Evolutionary conservation across 371 early-diverging fungal genomes (phyloP).

Genomic region (Rhizoclosmatium hyalinum): DNA sequence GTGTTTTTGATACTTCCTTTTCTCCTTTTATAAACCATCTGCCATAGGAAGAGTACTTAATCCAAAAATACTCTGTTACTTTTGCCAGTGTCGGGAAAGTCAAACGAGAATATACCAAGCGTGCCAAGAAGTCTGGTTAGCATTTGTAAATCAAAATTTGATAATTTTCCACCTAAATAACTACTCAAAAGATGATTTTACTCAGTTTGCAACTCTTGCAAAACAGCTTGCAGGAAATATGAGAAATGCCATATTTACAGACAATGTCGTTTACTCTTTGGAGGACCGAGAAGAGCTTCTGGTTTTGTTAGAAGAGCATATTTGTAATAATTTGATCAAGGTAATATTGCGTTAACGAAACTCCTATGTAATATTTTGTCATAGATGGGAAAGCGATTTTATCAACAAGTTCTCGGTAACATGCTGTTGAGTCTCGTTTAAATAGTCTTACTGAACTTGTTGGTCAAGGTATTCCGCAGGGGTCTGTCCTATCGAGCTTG

Average conservation of each 20-base stretch:
- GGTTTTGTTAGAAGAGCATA: constrained; percentile 62
- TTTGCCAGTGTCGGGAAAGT: constrained; percentile 52
- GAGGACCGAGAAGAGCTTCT: constrained; percentile 47
- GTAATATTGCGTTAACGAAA: constrained; percentile 36
- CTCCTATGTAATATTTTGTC: not conserved
- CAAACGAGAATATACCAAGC: constrained; percentile 35
- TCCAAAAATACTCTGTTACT: constrained; percentile 59
- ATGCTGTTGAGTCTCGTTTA: not conserved
- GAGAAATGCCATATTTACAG: constrained; percentile 65
- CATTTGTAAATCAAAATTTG: not conserved
- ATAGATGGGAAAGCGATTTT: constrained; percentile 60
- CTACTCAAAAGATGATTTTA: constrained; percentile 43
- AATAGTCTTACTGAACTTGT: not conserved
- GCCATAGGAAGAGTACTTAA: constrained; percentile 64
- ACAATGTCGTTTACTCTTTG: constrained; percentile 58
- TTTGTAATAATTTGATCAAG: constrained; percentile 70
- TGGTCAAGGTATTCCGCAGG: constrained; percentile 81
- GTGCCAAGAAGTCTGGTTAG: constrained; percentile 43
- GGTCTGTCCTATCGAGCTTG: constrained; percentile 81
- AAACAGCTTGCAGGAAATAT: constrained; percentile 48
- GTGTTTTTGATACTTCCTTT: not conserved
- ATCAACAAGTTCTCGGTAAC: constrained; percentile 65
- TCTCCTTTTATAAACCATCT: not conserved
- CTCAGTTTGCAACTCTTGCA: constrained; percentile 57
- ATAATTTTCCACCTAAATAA: constrained; percentile 9